A percentile compares a stretch with the other conserved stretches of the same genome.
These are phyloP conservation scores for Helotiales sp. DNA, from an alignment of 2,329 filamentous ascomycete genomes.

Conservation along the genomic window DNA sequence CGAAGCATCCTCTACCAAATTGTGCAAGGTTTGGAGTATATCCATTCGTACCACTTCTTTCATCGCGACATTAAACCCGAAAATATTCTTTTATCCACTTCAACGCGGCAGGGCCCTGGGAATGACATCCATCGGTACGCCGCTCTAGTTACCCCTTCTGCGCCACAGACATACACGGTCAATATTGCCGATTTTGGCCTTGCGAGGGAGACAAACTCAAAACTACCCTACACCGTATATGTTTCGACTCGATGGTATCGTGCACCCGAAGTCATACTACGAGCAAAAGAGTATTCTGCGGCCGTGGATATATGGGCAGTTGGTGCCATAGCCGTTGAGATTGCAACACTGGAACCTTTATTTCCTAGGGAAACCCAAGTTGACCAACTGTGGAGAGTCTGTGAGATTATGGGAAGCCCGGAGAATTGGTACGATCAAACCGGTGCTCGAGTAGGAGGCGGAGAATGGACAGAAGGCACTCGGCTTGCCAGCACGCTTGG, in stretches of 20 bases:
- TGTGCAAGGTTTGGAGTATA: constrained; percentile 93
- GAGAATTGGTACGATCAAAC: constrained; percentile 98
- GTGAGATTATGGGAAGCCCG: constrained; percentile 98
- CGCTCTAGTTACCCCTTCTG: constrained; percentile 89
- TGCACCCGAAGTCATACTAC: constrained; percentile 89
- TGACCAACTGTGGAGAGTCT: constrained; percentile 98
- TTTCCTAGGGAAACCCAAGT: constrained; percentile 99
- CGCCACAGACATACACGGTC: constrained; percentile 90
- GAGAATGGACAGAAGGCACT: constrained; percentile 96
- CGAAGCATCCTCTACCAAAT: constrained; percentile 99
- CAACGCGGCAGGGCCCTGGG: constrained; percentile 70
- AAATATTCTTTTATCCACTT: constrained; percentile 96
- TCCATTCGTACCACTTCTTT: constrained; percentile 96
- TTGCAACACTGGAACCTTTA: constrained; percentile 95
- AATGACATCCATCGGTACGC: constrained; percentile 94
- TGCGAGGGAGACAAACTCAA: constrained; percentile 94
- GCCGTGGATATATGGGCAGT: constrained; percentile 99
- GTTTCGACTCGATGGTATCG: constrained; percentile 97
- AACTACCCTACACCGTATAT: constrained; percentile 95
- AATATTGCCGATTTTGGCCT: constrained; percentile 99
- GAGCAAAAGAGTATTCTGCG: constrained; percentile 95
- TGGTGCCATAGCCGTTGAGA: constrained; percentile 97
- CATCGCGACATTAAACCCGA: constrained; percentile 99
- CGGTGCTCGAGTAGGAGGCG: constrained; percentile 84
- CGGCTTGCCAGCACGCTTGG: constrained; percentile 92